phyloP scores from a whole-genome alignment of 2,329 filamentous ascomycete genomes.

The Hymenoscyphus occultus region DNA sequence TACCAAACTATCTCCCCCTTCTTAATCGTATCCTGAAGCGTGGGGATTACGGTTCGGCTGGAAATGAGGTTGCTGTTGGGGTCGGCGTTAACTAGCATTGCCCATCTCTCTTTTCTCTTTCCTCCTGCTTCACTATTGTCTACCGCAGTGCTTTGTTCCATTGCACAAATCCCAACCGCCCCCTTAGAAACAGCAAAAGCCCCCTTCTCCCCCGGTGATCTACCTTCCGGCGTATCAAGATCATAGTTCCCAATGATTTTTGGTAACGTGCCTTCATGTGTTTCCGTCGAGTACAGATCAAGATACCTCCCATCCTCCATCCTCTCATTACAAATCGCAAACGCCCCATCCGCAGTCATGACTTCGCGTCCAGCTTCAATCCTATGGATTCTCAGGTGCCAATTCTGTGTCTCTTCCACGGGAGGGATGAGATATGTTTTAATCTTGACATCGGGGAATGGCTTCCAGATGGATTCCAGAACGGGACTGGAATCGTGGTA shows the following conservation, averaged over 20 bases:
- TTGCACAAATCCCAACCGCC: constrained; percentile 55
- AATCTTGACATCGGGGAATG: constrained; percentile 66
- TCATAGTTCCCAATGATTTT: constrained; percentile 61
- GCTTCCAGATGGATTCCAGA: constrained; percentile 67
- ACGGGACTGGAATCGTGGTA: constrained; percentile 53
- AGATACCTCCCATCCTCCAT: constrained; percentile 48
- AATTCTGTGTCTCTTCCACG: constrained; percentile 55
- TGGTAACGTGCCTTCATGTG: constrained; percentile 50
- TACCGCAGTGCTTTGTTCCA: constrained; percentile 31
- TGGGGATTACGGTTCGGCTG: constrained; percentile 68
- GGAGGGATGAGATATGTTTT: constrained; percentile 65
- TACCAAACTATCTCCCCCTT: constrained; percentile 62
- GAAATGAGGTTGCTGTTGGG: constrained; percentile 77
- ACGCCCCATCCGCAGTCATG: constrained; percentile 71
- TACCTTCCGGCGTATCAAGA: constrained; percentile 51
- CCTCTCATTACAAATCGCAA: constrained; percentile 62
- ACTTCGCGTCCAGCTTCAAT: constrained; percentile 59
- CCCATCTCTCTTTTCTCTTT: constrained; percentile 39
- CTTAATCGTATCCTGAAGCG: constrained; percentile 59
- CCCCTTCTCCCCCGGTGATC: constrained; percentile 48
- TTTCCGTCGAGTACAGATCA: constrained; percentile 46
- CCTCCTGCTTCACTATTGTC: no score
- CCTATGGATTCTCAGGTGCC: constrained; percentile 66
- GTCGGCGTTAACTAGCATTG: constrained; percentile 70
- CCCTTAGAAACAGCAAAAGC: constrained; percentile 56